Evolutionary conservation across 345 rosid species (phyloP).

Genomic region (Stellera chamaejasme): DNA sequence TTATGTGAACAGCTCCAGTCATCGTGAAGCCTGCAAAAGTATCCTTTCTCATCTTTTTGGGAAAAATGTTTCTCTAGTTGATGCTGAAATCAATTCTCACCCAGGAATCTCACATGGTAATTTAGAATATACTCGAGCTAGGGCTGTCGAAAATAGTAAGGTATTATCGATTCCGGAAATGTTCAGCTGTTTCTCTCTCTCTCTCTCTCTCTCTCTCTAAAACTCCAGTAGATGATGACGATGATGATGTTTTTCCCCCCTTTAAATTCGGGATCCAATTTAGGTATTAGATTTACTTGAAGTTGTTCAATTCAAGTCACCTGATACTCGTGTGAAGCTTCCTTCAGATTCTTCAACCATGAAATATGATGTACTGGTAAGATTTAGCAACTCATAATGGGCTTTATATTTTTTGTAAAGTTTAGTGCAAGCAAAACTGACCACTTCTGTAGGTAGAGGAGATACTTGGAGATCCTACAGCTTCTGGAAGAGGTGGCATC

Average conservation of each 20-base stretch:
- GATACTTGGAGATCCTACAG: constrained; percentile 55
- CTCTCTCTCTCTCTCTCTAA: neutral
- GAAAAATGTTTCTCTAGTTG: constrained; percentile 33
- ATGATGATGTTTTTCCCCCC: neutral
- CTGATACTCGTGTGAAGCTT: constrained; percentile 63
- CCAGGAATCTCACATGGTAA: constrained; percentile 33
- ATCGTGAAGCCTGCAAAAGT: constrained; percentile 62
- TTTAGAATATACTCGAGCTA: constrained; percentile 44
- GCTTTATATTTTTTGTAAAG: constrained; percentile 1
- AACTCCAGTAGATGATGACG: neutral
- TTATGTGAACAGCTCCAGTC: constrained; percentile 42
- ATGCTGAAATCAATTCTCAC: constrained; percentile 28
- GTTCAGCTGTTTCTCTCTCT: neutral
- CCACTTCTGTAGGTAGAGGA: constrained; percentile 55
- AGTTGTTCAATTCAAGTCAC: constrained; percentile 76
- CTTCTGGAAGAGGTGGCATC: constrained; percentile 73
- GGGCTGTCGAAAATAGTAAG: constrained; percentile 65
- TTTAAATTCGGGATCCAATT: constrained; percentile 7
- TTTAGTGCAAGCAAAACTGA: constrained; percentile 12
- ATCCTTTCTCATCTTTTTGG: constrained; percentile 87
- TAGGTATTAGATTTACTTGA: constrained; percentile 87
- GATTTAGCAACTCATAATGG: constrained; percentile 10
- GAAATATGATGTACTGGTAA: constrained; percentile 70
- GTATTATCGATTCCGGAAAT: constrained; percentile 25
- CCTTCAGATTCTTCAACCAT: constrained; percentile 55